phyloP scores from a whole-genome alignment of 352 stramenopile genomes.

The Phytopythium boreale region DNA sequence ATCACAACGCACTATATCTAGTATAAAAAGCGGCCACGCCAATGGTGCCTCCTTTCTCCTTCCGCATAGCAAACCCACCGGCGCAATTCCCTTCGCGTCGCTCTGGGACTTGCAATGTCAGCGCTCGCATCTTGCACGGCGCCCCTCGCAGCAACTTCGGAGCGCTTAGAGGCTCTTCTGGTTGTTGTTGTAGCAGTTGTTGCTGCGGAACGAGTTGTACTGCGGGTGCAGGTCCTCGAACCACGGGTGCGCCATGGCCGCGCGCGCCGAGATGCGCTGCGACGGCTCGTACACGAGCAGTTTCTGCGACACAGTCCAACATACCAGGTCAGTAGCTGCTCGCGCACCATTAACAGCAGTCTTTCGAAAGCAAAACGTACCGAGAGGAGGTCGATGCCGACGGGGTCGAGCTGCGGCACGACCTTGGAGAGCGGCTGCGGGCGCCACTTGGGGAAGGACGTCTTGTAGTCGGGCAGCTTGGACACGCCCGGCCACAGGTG shows the following conservation, averaged over 20 bases:
- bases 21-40: neutral
- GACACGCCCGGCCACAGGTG: constrained; percentile 96
- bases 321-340: neutral
- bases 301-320: constrained; percentile 29
- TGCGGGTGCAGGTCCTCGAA: constrained; percentile 79
- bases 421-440: constrained; percentile 87
- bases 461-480: constrained; percentile 97
- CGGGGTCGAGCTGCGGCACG: constrained; percentile 76
- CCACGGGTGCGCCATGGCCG: constrained; percentile 82
- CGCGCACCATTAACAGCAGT: no score
- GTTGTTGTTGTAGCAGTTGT: constrained; percentile 35
- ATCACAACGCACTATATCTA: neutral
- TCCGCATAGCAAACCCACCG: neutral
- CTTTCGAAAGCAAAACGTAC: constrained; percentile 27
- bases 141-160: neutral
- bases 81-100: neutral
- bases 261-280: constrained; percentile 70
- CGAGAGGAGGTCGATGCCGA: constrained; percentile 80
- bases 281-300: constrained; percentile 83
- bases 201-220: constrained; percentile 69
- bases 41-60: neutral
- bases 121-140: neutral
- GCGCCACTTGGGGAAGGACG: constrained; percentile 97
- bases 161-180: constrained; percentile 33
- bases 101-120: neutral